phyloP scores from a whole-genome alignment of 768 basidiomycete genomes.

The Dentipellis fragilis region DNA sequence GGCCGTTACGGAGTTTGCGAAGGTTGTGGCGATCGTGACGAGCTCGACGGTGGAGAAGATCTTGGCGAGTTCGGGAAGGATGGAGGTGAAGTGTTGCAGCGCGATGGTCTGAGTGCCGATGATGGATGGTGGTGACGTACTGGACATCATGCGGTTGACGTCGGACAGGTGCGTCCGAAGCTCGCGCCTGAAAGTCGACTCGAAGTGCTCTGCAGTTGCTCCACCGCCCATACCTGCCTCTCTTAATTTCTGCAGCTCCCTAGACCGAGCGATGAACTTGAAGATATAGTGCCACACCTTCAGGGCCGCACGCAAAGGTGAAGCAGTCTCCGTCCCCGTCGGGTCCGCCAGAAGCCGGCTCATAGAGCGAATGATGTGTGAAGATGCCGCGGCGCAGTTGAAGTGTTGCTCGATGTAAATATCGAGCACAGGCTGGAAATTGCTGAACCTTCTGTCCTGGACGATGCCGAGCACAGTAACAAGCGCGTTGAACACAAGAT shows the following conservation, averaged over 20 bases:
- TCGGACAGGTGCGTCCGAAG: conserved; percentile 65
- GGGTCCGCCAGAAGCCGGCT: conserved; percentile 70
- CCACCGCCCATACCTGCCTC: conserved; percentile 73
- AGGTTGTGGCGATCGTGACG: conserved; percentile 76
- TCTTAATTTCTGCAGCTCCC: conserved; percentile 78
- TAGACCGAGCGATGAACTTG: conserved; percentile 85
- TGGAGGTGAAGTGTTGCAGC: conserved; percentile 85
- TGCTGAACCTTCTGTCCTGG: conserved; percentile 88
- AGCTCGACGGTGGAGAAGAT: conserved; percentile 78
- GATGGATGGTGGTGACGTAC: conserved; percentile 67
- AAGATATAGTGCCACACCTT: conserved; percentile 98
- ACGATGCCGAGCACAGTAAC: conserved; percentile 88
- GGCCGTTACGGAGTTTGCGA: conserved; percentile 72
- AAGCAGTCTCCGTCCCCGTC: conserved; percentile 60
- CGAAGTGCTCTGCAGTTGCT: conserved; percentile 79
- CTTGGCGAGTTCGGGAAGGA: conserved; percentile 78
- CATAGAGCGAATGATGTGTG: conserved; percentile 83
- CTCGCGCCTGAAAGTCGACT: conserved; percentile 77
- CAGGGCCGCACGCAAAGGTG: conserved; percentile 74
- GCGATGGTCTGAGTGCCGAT: conserved; percentile 95
- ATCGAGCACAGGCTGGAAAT: conserved; percentile 89
- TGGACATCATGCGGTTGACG: conserved; percentile 85
- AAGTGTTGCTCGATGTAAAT: conserved; percentile 91
- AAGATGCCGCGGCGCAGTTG: conserved; percentile 66
- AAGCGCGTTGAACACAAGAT: conserved; percentile 81